A percentile compares a stretch with the other conserved stretches of the same genome.
phyloP scores from a whole-genome alignment of 495 filamentous ascomycete species.

The Ramalina peruviana region DNA sequence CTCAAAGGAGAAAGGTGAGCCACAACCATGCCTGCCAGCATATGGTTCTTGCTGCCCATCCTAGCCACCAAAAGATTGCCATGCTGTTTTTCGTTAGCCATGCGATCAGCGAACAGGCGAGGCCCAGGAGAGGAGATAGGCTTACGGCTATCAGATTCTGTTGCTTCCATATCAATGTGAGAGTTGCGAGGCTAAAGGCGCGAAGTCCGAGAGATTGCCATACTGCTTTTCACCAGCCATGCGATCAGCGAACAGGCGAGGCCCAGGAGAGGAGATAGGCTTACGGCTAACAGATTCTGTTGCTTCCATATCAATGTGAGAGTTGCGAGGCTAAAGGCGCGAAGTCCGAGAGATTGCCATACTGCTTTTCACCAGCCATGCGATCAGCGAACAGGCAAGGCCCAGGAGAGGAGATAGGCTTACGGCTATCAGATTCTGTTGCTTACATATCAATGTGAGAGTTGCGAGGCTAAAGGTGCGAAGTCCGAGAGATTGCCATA shows the following conservation, averaged over 20 bases:
- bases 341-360: too few species aligned
- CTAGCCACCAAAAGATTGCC: constrained; percentile 58
- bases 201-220: constrained; percentile 40
- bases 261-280: constrained; percentile 62
- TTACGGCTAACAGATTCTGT: constrained; percentile 69
- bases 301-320: too few species aligned
- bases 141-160: constrained; percentile 72
- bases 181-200: constrained; percentile 33
- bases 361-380: too few species aligned
- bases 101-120: constrained; percentile 62
- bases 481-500: too few species aligned
- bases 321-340: too few species aligned
- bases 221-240: constrained; percentile 78
- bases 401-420: too few species aligned
- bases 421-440: too few species aligned
- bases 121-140: constrained; percentile 61
- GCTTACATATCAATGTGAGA: too few species aligned
- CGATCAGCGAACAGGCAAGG: too few species aligned
- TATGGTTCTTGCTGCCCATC: constrained; percentile 61
- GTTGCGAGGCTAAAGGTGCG: too few species aligned
- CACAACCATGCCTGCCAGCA: constrained; percentile 75
- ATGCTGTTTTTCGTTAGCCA: constrained; percentile 79
- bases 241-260: constrained; percentile 63
- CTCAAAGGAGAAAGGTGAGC: constrained; percentile 69
- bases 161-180: constrained; percentile 69